Evolutionary conservation across 345 rosid genomes (phyloP), one percentile per base, ranked within the genome.

Genomic region (Lepidium didymum): DNA sequence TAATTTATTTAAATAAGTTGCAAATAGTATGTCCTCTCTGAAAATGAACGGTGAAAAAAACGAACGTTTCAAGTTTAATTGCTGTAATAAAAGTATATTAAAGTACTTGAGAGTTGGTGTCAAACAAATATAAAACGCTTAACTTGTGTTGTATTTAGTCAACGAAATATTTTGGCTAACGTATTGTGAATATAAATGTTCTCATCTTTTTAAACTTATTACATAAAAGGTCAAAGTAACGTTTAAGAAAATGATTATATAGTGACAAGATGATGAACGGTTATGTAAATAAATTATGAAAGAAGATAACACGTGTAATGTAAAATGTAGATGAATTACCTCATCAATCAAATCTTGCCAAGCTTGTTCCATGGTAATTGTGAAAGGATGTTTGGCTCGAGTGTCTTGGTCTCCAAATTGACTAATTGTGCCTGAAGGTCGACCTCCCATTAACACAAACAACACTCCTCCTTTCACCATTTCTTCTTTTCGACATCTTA

Each of bases 341-440:
- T 85, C 85, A 50, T 81, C 69, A 62, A 82, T 18, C 14, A 85
- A 60, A 71, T 85, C 89, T 76, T 81, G 84, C 87, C 89, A 85
- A 65, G 87, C 82, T 18, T 81, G 84, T 69, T 85, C 87, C 89
- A 85, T 77, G 66, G 86, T 75, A 38, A 69, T 66, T 10, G 85
- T 79, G 68, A 85, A 83, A 15, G 89, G 89, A 64, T 85, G 89
- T 76, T 85, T 82, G 18, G 75, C 83, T 40, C 81, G 78, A 10
- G 84, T 59, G 40, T 81, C 81, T 11, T 79, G 75, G 65, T 85
- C 87, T 4, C 73, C 85, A 40, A 85, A 51, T 57, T 85, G 89
- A 47, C 69, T 75, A 73, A 67, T 43, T 45, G 77, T 50, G 9
- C 81, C 80, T 12, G 62, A 71, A 54, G 77, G 83, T 62, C 89